These are phyloP conservation scores for Crithidia thermophila DNA, from an alignment of 208 protist species.

Conservation along the genomic window DNA sequence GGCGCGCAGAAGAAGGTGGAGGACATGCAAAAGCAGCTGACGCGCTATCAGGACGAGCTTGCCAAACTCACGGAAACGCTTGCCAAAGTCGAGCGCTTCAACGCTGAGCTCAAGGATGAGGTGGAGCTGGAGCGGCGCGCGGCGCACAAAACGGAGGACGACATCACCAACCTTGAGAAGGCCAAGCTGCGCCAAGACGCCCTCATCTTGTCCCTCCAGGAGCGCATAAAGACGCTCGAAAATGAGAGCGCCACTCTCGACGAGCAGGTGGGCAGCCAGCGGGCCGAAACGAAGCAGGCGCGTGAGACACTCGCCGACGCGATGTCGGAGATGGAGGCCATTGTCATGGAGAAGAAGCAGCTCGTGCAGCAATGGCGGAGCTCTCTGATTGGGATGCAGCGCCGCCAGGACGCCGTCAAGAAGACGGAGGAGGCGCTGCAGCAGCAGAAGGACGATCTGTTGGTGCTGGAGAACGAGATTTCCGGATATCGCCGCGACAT, in stretches of 20 bases:
- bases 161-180: conserved; percentile 93
- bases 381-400: conserved; percentile 93
- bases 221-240: conserved; percentile 82
- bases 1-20: conserved; percentile 81
- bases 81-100: conserved; percentile 94
- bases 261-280: conserved; percentile 89
- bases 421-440: conserved; percentile 93
- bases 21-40: conserved; percentile 86
- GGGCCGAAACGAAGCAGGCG: conserved; percentile 89
- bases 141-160: conserved; percentile 96
- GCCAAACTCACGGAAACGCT: conserved; percentile 92
- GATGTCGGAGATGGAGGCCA: conserved; percentile 93
- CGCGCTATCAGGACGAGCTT: conserved; percentile 91
- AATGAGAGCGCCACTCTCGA: conserved; percentile 83
- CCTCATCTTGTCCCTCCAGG: conserved; percentile 89
- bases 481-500: conserved; percentile 89
- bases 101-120: conserved; percentile 93
- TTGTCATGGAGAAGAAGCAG: conserved; percentile 96
- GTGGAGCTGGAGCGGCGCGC: conserved; percentile 94
- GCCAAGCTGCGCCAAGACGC: conserved; percentile 94
- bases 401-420: conserved; percentile 92
- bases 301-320: conserved; percentile 92
- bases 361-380: conserved; percentile 95
- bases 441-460: conserved; percentile 90
- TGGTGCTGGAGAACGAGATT: conserved; percentile 94